Evolutionary conservation across 129 eudicot genomes (phyloP).

Genomic region (Escallonia rubra): DNA sequence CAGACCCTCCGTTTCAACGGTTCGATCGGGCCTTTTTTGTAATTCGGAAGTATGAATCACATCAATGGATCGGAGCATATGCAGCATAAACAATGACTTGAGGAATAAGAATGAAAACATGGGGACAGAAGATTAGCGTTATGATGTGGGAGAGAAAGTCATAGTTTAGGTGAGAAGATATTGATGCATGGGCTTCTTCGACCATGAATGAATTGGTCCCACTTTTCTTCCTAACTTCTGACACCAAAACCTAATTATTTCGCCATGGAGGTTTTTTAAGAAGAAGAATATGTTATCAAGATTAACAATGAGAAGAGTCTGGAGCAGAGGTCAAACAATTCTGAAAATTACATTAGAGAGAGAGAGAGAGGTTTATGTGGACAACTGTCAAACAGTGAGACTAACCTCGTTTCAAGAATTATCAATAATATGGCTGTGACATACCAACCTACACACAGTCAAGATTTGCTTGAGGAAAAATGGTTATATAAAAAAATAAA

Average conservation of each 20-base stretch:
- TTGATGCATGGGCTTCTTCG: conserved; percentile 6
- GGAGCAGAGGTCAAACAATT: conserved; percentile 23
- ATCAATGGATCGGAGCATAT: too few relatives aligned
- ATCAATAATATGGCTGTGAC: too few relatives aligned
- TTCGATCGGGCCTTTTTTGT: too few relatives aligned
- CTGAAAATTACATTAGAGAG: conserved; percentile 17
- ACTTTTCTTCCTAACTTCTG: background rate
- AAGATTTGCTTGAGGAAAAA: too few relatives aligned
- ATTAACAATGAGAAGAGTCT: conserved; percentile 2
- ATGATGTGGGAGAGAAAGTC: conserved; percentile 12
- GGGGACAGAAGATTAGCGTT: conserved; percentile 4
- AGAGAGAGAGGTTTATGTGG: conserved; percentile 2
- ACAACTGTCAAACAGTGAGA: conserved; percentile 18
- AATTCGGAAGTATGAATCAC: too few relatives aligned
- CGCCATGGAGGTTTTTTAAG: background rate
- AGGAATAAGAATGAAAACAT: background rate
- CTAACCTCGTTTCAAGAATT: too few relatives aligned
- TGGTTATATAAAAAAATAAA: too few relatives aligned
- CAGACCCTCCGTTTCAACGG: background rate
- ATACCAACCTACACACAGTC: too few relatives aligned
- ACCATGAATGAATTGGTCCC: conserved; percentile 10
- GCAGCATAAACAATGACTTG: too few relatives aligned
- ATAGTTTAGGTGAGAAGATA: conserved; percentile 8
- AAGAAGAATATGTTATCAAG: background rate
- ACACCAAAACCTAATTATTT: too few relatives aligned